phyloP scores from a whole-genome alignment of 2,329 filamentous ascomycete genomes.

The Phialocephala sp. region DNA sequence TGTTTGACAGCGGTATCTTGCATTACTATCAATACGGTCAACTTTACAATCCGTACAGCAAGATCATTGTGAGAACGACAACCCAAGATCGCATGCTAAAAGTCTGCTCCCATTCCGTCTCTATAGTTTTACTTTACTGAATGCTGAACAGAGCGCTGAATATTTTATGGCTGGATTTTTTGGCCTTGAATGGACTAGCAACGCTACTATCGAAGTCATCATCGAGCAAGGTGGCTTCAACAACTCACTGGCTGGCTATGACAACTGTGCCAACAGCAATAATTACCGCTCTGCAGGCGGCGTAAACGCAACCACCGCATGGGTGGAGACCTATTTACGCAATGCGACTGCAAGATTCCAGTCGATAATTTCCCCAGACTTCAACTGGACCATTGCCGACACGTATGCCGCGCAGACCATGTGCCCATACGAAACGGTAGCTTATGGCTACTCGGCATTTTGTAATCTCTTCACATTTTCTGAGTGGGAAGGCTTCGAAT shows the following conservation, averaged over 20 bases:
- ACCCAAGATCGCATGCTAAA: slow-evolving; percentile 81
- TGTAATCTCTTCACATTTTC: slow-evolving; percentile 76
- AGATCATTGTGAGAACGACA: slow-evolving; percentile 75
- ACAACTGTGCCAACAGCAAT: slow-evolving; percentile 68
- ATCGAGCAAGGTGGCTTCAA: slow-evolving; percentile 70
- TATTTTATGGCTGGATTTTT: slow-evolving; percentile 83
- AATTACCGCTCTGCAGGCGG: slow-evolving; percentile 52
- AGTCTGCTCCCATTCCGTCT: slow-evolving; percentile 45
- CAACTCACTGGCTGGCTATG: slow-evolving; percentile 72
- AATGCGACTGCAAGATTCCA: slow-evolving; percentile 67
- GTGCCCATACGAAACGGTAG: slow-evolving; percentile 80
- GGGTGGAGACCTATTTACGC: slow-evolving; percentile 68
- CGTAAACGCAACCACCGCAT: slow-evolving; percentile 59
- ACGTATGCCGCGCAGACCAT: slow-evolving; percentile 72
- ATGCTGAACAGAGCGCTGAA: slow-evolving; percentile 56
- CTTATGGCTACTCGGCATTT: slow-evolving; percentile 75
- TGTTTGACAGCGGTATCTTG: slow-evolving; percentile 72
- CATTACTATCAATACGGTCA: slow-evolving; percentile 64
- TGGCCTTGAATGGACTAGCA: slow-evolving; percentile 73
- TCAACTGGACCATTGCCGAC: slow-evolving; percentile 69
- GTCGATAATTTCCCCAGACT: slow-evolving; percentile 54
- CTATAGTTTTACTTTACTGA: slow-evolving; percentile 14
- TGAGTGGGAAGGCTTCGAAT: slow-evolving; percentile 76
- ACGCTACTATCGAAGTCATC: slow-evolving; percentile 74
- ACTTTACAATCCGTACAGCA: slow-evolving; percentile 73